Evolutionary conservation across 257 asterid species (phyloP).

Genomic region (Gentiana macrophylla): DNA sequence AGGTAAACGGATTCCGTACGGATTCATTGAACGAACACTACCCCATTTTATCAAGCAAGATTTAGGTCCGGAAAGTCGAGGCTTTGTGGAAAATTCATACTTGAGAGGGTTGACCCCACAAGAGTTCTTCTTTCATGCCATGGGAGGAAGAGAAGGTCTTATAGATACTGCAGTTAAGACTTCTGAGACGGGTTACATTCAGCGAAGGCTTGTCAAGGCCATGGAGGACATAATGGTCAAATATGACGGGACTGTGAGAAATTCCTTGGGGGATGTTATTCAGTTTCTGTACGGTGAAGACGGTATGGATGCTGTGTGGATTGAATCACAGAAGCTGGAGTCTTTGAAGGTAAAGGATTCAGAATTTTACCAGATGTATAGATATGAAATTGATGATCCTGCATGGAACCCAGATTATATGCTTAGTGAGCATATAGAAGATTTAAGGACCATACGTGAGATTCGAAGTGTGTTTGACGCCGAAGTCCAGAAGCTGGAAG

Average conservation of each 20-base stretch:
- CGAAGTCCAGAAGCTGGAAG: constrained; percentile 89
- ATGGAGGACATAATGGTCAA: constrained; percentile 99
- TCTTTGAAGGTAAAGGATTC: constrained; percentile 75
- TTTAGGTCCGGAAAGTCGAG: constrained; percentile 98
- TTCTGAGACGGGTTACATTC: constrained; percentile 97
- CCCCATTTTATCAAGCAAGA: constrained; percentile 96
- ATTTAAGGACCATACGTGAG: constrained; percentile 77
- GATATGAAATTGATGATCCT: constrained; percentile 73
- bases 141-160: constrained; percentile 99
- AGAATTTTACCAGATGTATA: constrained; percentile 58
- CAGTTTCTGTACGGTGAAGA: constrained; percentile 99
- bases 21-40: constrained; percentile 78
- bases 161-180: constrained; percentile 99
- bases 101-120: constrained; percentile 96
- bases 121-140: constrained; percentile 98
- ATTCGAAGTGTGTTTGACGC: constrained; percentile 97
- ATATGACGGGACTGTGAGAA: constrained; percentile 97
- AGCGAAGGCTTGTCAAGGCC: constrained; percentile 95
- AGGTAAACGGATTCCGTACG: constrained; percentile 98
- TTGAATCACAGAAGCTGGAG: constrained; percentile 87
- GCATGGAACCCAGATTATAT: constrained; percentile 89
- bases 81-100: constrained; percentile 97
- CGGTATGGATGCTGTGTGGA: constrained; percentile 99
- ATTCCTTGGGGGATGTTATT: constrained; percentile 95
- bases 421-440: constrained; percentile 84